Conservation (phyloP, 2,329 filamentous ascomycete species). For the Exutisphaerella laricina region DNA sequence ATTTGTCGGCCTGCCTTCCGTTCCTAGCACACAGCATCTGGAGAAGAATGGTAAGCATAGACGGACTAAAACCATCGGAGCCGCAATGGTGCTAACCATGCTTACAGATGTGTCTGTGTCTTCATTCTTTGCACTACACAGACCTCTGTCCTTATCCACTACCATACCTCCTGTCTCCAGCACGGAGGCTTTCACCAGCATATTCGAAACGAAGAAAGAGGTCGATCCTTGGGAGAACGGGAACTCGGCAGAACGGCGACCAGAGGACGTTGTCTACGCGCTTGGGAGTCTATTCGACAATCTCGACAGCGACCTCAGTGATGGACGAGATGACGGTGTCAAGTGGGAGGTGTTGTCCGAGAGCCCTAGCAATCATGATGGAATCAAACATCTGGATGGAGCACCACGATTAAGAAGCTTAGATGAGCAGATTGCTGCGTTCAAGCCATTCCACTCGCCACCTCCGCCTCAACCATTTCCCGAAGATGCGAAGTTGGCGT, state of each 20-base stretch:
- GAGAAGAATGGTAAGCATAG: slow-evolving; percentile 31
- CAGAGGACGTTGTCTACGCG: slow-evolving; percentile 40
- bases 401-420: slow-evolving; percentile 30
- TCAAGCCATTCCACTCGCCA: slow-evolving; percentile 79
- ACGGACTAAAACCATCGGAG: no score
- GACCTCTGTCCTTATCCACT: slow-evolving; percentile 82
- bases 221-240: slow-evolving; percentile 40
- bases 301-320: slow-evolving; percentile 23
- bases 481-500: slow-evolving; percentile 13
- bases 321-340: slow-evolving; percentile 33
- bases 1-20: slow-evolving; percentile 60
- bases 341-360: slow-evolving; percentile 37
- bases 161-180: slow-evolving; percentile 69
- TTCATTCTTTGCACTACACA: slow-evolving; percentile 91
- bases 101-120: slow-evolving; percentile 73
- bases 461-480: slow-evolving; percentile 61
- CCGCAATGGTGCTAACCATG: slow-evolving; percentile 10
- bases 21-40: slow-evolving; percentile 69
- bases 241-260: slow-evolving; percentile 41
- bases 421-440: slow-evolving; percentile 38
- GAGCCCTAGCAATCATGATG: slow-evolving; percentile 30
- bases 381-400: slow-evolving; percentile 29
- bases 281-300: slow-evolving; percentile 42
- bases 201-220: slow-evolving; percentile 60
- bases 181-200: slow-evolving; percentile 71